Conservation (phyloP, 768 basidiomycete genomes). For the Clathrus columnatus region DNA sequence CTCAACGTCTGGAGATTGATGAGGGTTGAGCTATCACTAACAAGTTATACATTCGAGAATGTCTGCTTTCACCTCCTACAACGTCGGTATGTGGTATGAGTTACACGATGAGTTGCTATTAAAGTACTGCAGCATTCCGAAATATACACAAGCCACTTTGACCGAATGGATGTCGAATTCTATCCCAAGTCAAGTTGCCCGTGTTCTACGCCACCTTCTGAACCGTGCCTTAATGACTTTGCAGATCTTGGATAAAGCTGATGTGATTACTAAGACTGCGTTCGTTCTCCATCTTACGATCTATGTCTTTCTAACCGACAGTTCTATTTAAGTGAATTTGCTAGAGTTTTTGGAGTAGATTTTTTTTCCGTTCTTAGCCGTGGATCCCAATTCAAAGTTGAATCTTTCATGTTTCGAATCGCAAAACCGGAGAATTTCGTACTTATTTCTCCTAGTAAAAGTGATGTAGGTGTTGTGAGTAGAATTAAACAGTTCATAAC, state of each 20-base stretch:
- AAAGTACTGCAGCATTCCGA: constrained; percentile 52
- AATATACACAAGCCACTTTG: constrained; percentile 53
- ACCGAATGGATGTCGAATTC: constrained; percentile 60
- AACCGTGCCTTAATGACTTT: constrained; percentile 61
- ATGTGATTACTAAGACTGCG: constrained; percentile 87
- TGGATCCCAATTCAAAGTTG: constrained; percentile 98
- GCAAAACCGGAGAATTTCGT: constrained; percentile 93
- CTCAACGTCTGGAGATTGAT: constrained; percentile 91
- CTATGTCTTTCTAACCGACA: neutral
- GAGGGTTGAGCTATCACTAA: constrained; percentile 71
- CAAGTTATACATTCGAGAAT: constrained; percentile 84
- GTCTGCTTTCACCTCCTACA: constrained; percentile 74
- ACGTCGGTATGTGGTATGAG: constrained; percentile 43
- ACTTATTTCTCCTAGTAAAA: constrained; percentile 79
- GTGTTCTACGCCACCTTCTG: constrained; percentile 54
- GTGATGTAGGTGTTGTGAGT: constrained; percentile 50
- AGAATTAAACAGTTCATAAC: neutral
- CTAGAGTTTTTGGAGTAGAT: constrained; percentile 94
- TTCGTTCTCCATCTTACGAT: constrained; percentile 29
- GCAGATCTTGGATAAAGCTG: constrained; percentile 72
- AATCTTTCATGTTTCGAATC: constrained; percentile 96
- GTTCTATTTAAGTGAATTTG: constrained; percentile 69
- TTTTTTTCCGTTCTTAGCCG: constrained; percentile 92
- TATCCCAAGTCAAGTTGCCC: constrained; percentile 43
- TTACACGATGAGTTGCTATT: constrained; percentile 1